Conservation (phyloP, 2,329 filamentous ascomycete species). For the Pseudohalonectria lignicola region DNA sequence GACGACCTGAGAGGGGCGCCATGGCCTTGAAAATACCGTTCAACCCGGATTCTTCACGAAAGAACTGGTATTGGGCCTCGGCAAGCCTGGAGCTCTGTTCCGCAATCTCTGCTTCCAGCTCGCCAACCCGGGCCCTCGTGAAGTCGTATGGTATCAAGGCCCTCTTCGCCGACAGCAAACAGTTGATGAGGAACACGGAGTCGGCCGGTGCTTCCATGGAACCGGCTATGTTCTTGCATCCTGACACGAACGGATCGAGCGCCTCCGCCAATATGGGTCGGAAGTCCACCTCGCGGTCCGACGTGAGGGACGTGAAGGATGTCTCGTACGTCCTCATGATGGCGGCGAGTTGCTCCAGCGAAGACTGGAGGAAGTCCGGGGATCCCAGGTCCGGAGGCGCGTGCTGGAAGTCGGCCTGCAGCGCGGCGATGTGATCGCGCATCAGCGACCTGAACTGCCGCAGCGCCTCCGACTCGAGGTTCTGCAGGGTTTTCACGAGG, state of each 20-base stretch:
- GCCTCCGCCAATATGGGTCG: conserved; percentile 65
- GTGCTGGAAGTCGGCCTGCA: conserved; percentile 62
- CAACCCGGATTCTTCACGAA: conserved; percentile 67
- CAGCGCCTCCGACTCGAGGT: conserved; percentile 65
- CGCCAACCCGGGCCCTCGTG: conserved; percentile 39
- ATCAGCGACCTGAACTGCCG: conserved; percentile 74
- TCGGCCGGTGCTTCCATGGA: conserved; percentile 46
- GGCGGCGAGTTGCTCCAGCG: conserved; percentile 63
- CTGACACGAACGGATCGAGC: conserved; percentile 74
- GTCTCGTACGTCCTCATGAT: conserved; percentile 84
- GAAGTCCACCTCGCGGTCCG: conserved; percentile 57
- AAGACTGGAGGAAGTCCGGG: conserved; percentile 71
- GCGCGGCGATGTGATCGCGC: conserved; percentile 64
- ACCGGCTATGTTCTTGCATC: conserved; percentile 59
- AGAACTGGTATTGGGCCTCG: conserved; percentile 59
- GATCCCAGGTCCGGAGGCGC: conserved; percentile 63
- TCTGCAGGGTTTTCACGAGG: conserved; percentile 57
- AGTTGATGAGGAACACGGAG: conserved; percentile 66
- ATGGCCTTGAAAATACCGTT: conserved; percentile 50
- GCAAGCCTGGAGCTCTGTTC: conserved; percentile 46
- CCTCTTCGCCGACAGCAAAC: conserved; percentile 45
- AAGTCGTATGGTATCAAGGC: conserved; percentile 53
- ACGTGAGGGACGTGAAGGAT: conserved; percentile 53
- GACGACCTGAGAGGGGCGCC: conserved; percentile 20
- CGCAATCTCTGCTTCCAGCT: conserved; percentile 46